Evolutionary conservation across 2,329 filamentous ascomycete species (phyloP), one percentile per base, ranked within the genome.

Genomic region (Trichothecium sympodiale): DNA sequence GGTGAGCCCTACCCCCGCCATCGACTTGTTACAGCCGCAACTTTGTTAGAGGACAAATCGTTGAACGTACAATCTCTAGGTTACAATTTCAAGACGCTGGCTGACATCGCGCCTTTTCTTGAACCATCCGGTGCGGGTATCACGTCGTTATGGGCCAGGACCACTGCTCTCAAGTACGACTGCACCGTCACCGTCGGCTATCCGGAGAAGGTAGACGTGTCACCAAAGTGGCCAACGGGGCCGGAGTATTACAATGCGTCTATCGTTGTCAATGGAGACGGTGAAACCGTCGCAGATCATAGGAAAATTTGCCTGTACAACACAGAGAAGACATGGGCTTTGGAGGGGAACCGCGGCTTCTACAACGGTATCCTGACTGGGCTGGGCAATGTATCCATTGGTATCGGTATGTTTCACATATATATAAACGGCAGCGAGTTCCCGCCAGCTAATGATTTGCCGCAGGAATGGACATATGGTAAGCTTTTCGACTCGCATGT

Each of bases 31-130:
- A 8, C 32, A 25, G 31, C 28, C 27, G 34, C 34, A 31, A 16
- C 9, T 14, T 15, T 13, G 28, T 9, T 37, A 14, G 37, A 15
- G 6, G 15, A n/a, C 10, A 14, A 17, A 14, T 14, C 30, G 8
- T 15, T 18, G 8, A 33, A 20, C 5, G 31, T 15, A 17, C 7
- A 6, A 9, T 25, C 35, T 23, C 18, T 51, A 75, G 81, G 84
- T 20, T 91, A 88, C 61, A 87, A 87, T 52, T 89, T 88, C 60
- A 69, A 71, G 29, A 81, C 77, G 0, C 54, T 84, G 3, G 60
- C 71, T 23, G 68, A 84, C 2, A 86, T 89, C 30, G 57, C 59
- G 2, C 80, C 81, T 0, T 82, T 66, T 45, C 71, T 89, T 4
- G 84, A 91, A 49, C 70, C 65, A 1, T 72, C 72, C 0, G 69